Base-by-base conservation (phyloP, 257 asterid species). In the Rauvolfia tetraphylla region DNA sequence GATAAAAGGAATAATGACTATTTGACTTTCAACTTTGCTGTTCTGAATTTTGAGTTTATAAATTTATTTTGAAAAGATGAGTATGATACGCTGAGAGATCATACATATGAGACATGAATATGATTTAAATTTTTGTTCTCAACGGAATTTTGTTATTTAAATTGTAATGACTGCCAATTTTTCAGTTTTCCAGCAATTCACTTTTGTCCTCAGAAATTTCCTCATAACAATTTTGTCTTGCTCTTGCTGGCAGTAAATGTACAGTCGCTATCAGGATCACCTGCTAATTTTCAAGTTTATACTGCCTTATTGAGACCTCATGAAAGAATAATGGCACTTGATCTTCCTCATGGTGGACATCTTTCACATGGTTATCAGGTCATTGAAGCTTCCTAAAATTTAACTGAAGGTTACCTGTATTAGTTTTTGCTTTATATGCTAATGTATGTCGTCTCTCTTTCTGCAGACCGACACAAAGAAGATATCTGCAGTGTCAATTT, bases 311-410 rank as follows among this genome's bases (percentile, higher is more conserved):
- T 94, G 31, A 94, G 88, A 84, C 97, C 98, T 74, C 98, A 94
- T 82, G 98, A 94, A 80, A 92, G 97, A 84, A 94, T 92, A 67
- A 94, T 94, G 98, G 97, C 98, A 20, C 98, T 94, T 81, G 98
- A 94, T 91, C 98, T 94, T 81, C 98, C 98, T 79, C 98, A 94
- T 20, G 98, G 98, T 78, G 98, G 98, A 53, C 98, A 94, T 87
- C 85, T 94, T 76, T 94, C 98, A 42, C 98, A 94, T 81, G 98
- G 98, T 81, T 94, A 94, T 92, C 97, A 94, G 98, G 98, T 94
- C 71, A 79, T 68, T 78, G 79, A 25, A 79, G 54, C 73, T 78
- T 74, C 62, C 39, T 80, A 36, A 72, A 73, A 27, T 38, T 73
- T 46, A 46, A 49, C 53, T 6, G 29, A 65, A 42, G 53, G 49